Evolutionary conservation across 768 basidiomycete species (phyloP).

Genomic region (Tricholoma matsutake): DNA sequence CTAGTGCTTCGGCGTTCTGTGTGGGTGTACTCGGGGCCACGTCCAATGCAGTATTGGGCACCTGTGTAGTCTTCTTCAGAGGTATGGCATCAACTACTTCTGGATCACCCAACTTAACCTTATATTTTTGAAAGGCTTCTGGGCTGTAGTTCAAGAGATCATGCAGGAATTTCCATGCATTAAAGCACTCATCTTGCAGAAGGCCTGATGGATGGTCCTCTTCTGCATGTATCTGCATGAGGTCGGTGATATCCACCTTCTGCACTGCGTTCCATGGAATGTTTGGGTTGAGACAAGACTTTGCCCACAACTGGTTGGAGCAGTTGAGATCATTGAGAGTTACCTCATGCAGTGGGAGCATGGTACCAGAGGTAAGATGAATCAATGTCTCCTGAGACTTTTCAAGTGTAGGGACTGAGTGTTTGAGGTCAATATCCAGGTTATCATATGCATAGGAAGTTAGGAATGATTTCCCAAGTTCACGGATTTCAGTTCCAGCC

Average conservation of each 20-base stretch:
- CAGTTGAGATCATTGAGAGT: no score
- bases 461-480: no score
- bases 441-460: no score
- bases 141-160: slow-evolving; percentile 21
- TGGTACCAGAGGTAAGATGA: neutral
- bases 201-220: no score
- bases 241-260: no score
- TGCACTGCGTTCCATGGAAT: no score
- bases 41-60: slow-evolving; percentile 19
- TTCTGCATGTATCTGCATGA: no score
- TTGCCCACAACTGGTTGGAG: no score
- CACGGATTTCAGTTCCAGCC: no score
- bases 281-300: no score
- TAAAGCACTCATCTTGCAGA: slow-evolving; percentile 21
- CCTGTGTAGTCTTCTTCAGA: slow-evolving; percentile 15
- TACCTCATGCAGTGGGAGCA: no score
- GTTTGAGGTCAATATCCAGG: no score
- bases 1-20: slow-evolving; percentile 18
- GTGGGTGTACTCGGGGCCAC: slow-evolving; percentile 20
- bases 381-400: neutral
- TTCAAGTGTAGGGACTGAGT: neutral
- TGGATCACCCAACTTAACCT: slow-evolving; percentile 14
- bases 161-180: slow-evolving; percentile 23
- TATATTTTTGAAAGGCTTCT: slow-evolving; percentile 17
- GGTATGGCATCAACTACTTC: slow-evolving; percentile 22